Percentiles rank a stretch among this genome's conserved stretches.
These are phyloP conservation scores for Aspergillus versicolor DNA, from an alignment of 2,329 filamentous ascomycete genomes.

Conservation along the genomic window DNA sequence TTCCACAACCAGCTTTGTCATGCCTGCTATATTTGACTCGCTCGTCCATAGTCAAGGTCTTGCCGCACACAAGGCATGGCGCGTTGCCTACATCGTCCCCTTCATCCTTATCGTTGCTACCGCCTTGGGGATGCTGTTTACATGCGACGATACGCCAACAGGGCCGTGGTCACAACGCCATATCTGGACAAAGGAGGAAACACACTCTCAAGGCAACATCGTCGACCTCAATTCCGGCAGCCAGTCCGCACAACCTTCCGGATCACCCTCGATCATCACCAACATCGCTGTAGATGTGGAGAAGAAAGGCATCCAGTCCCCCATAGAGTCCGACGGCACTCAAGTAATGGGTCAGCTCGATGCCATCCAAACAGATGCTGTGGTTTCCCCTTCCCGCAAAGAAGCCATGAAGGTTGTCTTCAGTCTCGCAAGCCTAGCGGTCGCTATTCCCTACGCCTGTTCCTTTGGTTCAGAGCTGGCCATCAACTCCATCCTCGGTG, in stretches of 20 bases:
- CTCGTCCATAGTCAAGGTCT: conserved; percentile 62
- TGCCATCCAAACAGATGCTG: conserved; percentile 57
- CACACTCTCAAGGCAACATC: conserved; percentile 26
- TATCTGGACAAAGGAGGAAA: conserved; percentile 51
- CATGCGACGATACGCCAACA: conserved; percentile 78
- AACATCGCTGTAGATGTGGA: conserved; percentile 29
- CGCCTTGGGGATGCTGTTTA: conserved; percentile 66
- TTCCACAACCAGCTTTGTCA: conserved; percentile 62
- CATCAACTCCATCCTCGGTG: conserved; percentile 61
- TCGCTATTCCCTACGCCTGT: conserved; percentile 58
- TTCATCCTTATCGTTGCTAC: conserved; percentile 70
- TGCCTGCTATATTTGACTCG: conserved; percentile 85
- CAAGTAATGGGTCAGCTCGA: conserved; percentile 50
- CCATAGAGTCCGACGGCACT: conserved; percentile 35
- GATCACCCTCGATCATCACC: conserved; percentile 26
- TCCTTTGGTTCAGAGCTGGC: conserved; percentile 61
- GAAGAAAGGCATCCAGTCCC: conserved; percentile 30
- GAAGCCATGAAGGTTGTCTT: conserved; percentile 63
- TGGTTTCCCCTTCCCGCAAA: conserved; percentile 60
- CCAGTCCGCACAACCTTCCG: conserved; percentile 22
- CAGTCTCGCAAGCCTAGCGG: conserved; percentile 57
- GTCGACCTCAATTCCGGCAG: conserved; percentile 29
- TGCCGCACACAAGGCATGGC: conserved; percentile 70
- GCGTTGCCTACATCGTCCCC: conserved; percentile 79
- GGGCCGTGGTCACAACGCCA: conserved; percentile 77